Percentiles rank a stretch among this genome's conserved stretches.
phyloP scores from a whole-genome alignment of 148 eudicot genomes.

The Rhododendron williamsianum region DNA sequence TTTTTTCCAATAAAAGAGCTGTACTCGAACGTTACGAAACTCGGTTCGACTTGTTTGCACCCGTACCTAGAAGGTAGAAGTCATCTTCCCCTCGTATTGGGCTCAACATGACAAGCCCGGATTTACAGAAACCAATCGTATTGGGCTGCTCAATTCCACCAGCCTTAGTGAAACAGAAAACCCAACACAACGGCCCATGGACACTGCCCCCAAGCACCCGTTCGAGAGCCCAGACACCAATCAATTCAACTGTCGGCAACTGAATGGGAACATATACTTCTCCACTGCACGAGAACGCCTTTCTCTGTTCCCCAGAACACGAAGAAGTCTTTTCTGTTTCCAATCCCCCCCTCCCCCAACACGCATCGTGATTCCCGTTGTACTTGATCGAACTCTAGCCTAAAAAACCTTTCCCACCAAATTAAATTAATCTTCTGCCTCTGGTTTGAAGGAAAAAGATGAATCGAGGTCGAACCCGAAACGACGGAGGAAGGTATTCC shows the following conservation, averaged over 20 bases:
- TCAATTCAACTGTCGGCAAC: background rate
- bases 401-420: background rate
- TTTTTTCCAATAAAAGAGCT: too few relatives aligned
- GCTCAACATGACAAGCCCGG: background rate
- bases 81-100: background rate
- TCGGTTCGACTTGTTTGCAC: too few relatives aligned
- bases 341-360: too few relatives aligned
- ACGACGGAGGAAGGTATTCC: constrained; percentile 4
- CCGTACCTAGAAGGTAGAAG: background rate
- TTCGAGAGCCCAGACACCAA: too few relatives aligned
- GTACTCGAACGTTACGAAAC: too few relatives aligned
- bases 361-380: too few relatives aligned
- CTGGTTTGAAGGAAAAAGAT: background rate
- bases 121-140: background rate
- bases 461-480: constrained; percentile 4
- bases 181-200: too few relatives aligned
- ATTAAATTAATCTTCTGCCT: background rate
- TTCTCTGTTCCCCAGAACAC: background rate
- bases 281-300: background rate
- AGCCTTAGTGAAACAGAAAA: too few relatives aligned
- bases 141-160: background rate
- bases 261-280: background rate
- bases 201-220: too few relatives aligned
- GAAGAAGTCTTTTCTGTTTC: background rate
- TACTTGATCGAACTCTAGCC: too few relatives aligned